Percentiles rank a stretch among this genome's conserved stretches.
phyloP scores from a whole-genome alignment of 306 rosid genomes.

The Sesbania bispinosa region DNA sequence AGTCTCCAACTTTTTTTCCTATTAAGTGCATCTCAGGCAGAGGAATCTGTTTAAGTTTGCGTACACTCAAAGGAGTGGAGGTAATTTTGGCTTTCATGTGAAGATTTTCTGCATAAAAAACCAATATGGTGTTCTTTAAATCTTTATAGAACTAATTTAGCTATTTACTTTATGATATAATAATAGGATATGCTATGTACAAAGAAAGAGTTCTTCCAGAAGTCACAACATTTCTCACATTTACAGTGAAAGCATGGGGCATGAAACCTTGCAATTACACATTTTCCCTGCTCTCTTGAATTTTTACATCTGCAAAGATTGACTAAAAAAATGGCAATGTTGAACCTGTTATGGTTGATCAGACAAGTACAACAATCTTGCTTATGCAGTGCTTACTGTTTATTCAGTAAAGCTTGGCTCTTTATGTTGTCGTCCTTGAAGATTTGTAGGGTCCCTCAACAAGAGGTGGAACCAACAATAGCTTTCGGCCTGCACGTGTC shows the following conservation, averaged over 20 bases:
- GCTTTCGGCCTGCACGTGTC: constrained; percentile 46
- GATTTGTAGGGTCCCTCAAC: constrained; percentile 16
- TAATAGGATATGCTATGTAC: neutral
- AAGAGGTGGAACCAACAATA: constrained; percentile 51
- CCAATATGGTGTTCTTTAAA: too few relatives aligned
- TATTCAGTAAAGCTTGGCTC: constrained; percentile 8
- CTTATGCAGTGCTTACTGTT: neutral
- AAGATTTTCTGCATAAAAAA: too few relatives aligned
- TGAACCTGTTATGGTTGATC: neutral
- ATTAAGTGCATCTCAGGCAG: constrained; percentile 30
- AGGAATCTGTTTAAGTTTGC: constrained; percentile 24
- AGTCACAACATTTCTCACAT: neutral
- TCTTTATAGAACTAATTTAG: neutral
- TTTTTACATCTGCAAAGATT: constrained; percentile 8
- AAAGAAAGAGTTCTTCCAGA: neutral
- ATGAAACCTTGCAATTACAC: neutral
- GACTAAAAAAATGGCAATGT: neutral
- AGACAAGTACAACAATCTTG: neutral
- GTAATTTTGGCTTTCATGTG: too few relatives aligned
- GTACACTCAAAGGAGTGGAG: too few relatives aligned
- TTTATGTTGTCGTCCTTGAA: constrained; percentile 14
- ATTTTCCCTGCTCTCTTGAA: constrained; percentile 1
- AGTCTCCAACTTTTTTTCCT: constrained; percentile 19
- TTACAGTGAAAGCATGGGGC: constrained; percentile 2
- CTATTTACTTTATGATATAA: too few relatives aligned